Evolutionary conservation across 768 basidiomycete species (phyloP), one percentile per base, ranked within the genome.

Genomic region (Boletus barrowsii): DNA sequence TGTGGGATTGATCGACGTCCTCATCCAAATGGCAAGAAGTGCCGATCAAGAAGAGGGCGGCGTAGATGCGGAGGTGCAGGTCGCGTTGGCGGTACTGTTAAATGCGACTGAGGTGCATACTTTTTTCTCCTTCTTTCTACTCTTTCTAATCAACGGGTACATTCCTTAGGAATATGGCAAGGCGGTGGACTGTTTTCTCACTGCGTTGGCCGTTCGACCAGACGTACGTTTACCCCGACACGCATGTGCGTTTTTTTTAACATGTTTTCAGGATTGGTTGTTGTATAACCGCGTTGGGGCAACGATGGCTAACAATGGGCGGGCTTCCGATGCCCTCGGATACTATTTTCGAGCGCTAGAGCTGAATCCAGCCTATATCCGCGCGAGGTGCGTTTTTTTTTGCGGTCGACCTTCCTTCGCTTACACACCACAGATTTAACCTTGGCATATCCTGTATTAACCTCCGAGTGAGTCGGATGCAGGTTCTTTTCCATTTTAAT

Each of bases 231-330:
- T 42, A 3, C 32, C 36, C 6, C 4, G n/a, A 14, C 8, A 30
- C 36, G 29, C 17, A 7, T 18, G 7, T 11, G 18, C 45, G 15
- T 9, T 22, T 24, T 51, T 50, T 35, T 53, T 60, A 22, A 57
- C 32, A 29, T 13, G 29, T 20, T 20, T 17, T 53, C 62, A 95
- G 91, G 94, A 98, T 66, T 96, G 90, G 87, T 74, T 91, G 37
- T 72, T 98, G 54, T 96, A 90, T 72, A 98, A 98, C 65, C 83
- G 95, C 15, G 88, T 96, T 40, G 95, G 95, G 14, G 95, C 95
- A 15, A 95, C 93, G 6, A 84, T 94, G 74, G 95, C 95, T 24
- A 98, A 97, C 70, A 90, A 83, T 63, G 86, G 93, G 22, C 76
- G 75, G 50, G 80, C 93, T 13, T 83, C 81, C 35, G 83, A 91